Base-by-base conservation (phyloP, 176 grass and related monocot species). In the Zoysia japonica region DNA sequence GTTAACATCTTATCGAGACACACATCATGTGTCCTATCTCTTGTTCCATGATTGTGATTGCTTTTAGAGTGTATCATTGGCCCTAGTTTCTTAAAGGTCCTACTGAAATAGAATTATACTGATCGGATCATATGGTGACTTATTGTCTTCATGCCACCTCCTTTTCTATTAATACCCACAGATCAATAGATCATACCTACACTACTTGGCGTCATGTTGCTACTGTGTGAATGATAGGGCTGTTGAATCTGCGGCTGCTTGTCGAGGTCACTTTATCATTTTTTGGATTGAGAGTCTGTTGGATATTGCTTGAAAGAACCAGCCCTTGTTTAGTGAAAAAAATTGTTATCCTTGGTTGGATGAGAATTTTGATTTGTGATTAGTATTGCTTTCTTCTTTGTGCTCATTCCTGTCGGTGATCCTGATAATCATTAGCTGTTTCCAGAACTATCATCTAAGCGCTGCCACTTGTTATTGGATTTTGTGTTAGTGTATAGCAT, bases 1-100 rank as follows among this genome's bases (percentile, higher is more conserved):
- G 55, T 38, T 81, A 62, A 37, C 71, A 81, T 70, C 71, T 70
- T 86, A 53, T 70, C 71, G 68, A 14, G 10, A 17, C 71, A 66
- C 47, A 71, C 38, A 9, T 41, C 71, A 76, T 69, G 45, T 11
- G 17, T 53, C 71, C 7, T 75, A 62, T 80, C 77, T 75, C 63
- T 68, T 75, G 12, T 68, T 68, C 48, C 61, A 80, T 86, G 84
- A 75, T 85, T 85, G 61, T 61, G 59, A 61, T 61, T 61, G 59
- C 59, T 61, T 61, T 61, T 61, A 36, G 20, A 36, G 20, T 49
- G 79, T 78, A 80, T 69, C 46, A 47, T 75, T 86, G 75, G 71
- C 62, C 71, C 62, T 81, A 35, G 46, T 38, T 63, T 62, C 78
- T 69, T 76, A 76, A 81, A 69, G 46, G 65, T 45, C 71, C 50